Percentiles rank a stretch among this genome's conserved stretches.
Conservation (phyloP, 1,284 basidiomycete genomes). For the Marasmius tenuissimus region DNA sequence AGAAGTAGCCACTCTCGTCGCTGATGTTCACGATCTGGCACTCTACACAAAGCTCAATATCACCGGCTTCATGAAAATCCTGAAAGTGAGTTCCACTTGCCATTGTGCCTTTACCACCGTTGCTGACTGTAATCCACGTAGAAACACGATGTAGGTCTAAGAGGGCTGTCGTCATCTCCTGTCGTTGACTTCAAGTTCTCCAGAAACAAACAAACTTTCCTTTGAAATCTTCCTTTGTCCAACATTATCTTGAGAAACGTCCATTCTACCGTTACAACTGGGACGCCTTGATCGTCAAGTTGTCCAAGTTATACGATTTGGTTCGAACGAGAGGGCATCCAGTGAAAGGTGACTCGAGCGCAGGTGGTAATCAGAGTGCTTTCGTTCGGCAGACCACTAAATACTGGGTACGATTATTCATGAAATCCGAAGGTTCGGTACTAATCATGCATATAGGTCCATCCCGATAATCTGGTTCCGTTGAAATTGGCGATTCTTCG, state of each 20-base stretch:
- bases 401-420: slow-evolving; percentile 65
- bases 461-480: slow-evolving; percentile 94
- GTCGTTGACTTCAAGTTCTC: neutral
- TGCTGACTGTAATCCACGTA: slow-evolving; percentile 24
- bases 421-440: neutral
- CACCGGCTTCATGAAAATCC: slow-evolving; percentile 98
- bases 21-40: slow-evolving; percentile 97
- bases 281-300: slow-evolving; percentile 94
- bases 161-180: too few relatives aligned
- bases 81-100: slow-evolving; percentile 61
- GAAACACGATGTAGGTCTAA: slow-evolving; percentile 76
- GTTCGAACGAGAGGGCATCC: slow-evolving; percentile 96
- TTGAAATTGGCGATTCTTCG: slow-evolving; percentile 94
- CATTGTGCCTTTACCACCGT: neutral
- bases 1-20: slow-evolving; percentile 93
- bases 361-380: slow-evolving; percentile 94
- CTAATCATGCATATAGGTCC: slow-evolving; percentile 54
- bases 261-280: slow-evolving; percentile 96
- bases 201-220: slow-evolving; percentile 79
- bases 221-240: slow-evolving; percentile 75
- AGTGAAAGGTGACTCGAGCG: slow-evolving; percentile 89
- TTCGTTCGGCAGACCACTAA: slow-evolving; percentile 98
- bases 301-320: slow-evolving; percentile 94
- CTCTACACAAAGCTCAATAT: slow-evolving; percentile 95
- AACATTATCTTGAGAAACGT: slow-evolving; percentile 91